These are phyloP conservation scores for Septoria linicola DNA, from an alignment of 2,329 filamentous ascomycete genomes.

Conservation along the genomic window DNA sequence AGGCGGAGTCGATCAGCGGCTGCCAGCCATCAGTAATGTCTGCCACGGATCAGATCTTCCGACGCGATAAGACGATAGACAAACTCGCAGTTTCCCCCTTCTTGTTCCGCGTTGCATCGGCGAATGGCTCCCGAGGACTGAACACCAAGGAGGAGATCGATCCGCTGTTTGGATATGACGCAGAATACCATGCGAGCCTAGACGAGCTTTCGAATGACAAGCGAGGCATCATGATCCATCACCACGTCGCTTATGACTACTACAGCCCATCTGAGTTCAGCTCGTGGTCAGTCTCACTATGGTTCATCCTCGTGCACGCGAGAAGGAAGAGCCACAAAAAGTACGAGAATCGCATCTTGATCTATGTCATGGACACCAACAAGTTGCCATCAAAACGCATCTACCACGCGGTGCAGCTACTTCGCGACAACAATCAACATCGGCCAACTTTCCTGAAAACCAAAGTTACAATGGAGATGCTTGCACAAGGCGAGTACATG, in stretches of 20 bases:
- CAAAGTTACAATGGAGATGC: not conserved
- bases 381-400: not conserved
- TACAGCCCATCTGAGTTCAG: conserved; percentile 12
- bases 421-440: not conserved
- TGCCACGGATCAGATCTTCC: too few species aligned
- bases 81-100: too few species aligned
- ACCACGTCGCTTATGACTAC: conserved; percentile 10
- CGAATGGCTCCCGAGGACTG: conserved; percentile 9
- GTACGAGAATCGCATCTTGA: conserved; percentile 5
- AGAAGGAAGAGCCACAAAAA: not conserved
- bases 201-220: not conserved
- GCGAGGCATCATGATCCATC: not conserved
- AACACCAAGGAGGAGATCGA: conserved; percentile 12
- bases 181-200: conserved; percentile 4
- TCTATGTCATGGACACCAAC: conserved; percentile 19
- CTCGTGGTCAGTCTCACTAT: conserved; percentile 17
- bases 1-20: too few species aligned
- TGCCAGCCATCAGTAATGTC: too few species aligned
- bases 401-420: conserved; percentile 7
- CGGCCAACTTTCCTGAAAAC: not conserved
- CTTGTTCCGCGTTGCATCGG: conserved; percentile 12
- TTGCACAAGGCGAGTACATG: conserved; percentile 12
- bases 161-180: conserved; percentile 2
- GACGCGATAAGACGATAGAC: too few species aligned
- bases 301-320: conserved; percentile 13